Evolutionary conservation across 305 asterid genomes (phyloP), one percentile per base, ranked within the genome.

Genomic region (Solanum hybrid): DNA sequence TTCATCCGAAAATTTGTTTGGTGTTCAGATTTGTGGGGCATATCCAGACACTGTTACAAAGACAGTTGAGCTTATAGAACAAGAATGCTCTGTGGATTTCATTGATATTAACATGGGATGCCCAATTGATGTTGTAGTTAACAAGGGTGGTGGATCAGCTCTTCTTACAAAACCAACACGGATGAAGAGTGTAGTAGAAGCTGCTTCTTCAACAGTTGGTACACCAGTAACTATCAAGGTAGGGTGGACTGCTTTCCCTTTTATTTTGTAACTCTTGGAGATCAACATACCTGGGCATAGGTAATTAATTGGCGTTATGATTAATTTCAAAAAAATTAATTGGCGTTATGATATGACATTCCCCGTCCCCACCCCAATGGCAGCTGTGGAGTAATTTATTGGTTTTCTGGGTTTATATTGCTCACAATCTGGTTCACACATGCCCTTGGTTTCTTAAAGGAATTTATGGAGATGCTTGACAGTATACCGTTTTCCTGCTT

Each of bases 71-170:
- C 99, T 97, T 86, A 93, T 97, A 73, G 99, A 96, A 88, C 94
- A 95, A 90, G 93, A 97, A 72, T 97, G 99, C 90, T 91, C 96
- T 6, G 97, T 96, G 89, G 98, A 97, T 92, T 97, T 97, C 91
- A 94, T 97, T 79, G 99, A 97, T 93, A 93, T 97, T 77, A 97
- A 97, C 89, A 97, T 97, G 98, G 99, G 99, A 86, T 97, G 99
- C 90, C 99, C 99, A 29, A 97, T 97, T 32, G 99, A 97, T 92
- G 90, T 97, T 60, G 98, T 97, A 7, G 96, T 94, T 85, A 95
- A 93, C 92, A 97, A 95, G 93, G 99, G 99, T 91, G 99, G 95
- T 90, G 99, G 99, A 45, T 97, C 99, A 81, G 97, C 96, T 89
- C 98, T 97, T 85, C 97, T 97, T 22, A 94, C 93, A 22, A 97